Base-by-base conservation (phyloP, 345 rosid species). In the Melastoma malabathricum region DNA sequence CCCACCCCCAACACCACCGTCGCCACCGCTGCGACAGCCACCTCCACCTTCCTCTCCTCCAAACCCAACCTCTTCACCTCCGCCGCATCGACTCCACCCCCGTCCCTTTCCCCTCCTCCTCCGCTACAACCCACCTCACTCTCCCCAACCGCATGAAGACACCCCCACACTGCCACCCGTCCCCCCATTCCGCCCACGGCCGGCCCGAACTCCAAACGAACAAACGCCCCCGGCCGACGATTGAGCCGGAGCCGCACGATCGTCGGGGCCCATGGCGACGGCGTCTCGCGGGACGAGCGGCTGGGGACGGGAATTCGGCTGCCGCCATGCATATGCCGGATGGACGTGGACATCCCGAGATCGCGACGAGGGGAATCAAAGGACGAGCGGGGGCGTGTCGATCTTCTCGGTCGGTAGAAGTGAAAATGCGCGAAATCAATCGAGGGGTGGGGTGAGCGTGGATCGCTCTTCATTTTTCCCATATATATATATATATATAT, bases 1-100 rank as follows among this genome's bases (percentile, higher is more conserved):
- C 93, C 97, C 1, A 85, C 97, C 0, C 97, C 97, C 19, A 89
- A 45, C 53, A 74, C 78, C 68, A 82, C 83, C 54, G 97, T 82
- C 2, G 59, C 63, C 49, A 61, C 87, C 63, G 81, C 87, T n/a
- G 95, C 95, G n/a, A 73, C 51, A 49, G 62, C 75, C 55, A 89
- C 77, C 64, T 79, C 80, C 58, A 66, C 58, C 62, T 43, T 59
- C 65, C 61, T 48, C 56, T 14, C 56, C 19, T 47, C 73, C 59
- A 39, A 59, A n/a, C 43, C 43, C 95, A 22, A 84, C 45, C 50
- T 72, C 82, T 65, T 80, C 80, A 34, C 12, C 41, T 9, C 53
- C 15, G 41, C 43, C 18, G 50, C 55, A 17, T 19, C 63, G 22
- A 23, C 75, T 54, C 15, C 70, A 64, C 59, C 62, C 67, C 52